phyloP scores from a whole-genome alignment of 352 stramenopile genomes.

The Pythium aquatile region DNA sequence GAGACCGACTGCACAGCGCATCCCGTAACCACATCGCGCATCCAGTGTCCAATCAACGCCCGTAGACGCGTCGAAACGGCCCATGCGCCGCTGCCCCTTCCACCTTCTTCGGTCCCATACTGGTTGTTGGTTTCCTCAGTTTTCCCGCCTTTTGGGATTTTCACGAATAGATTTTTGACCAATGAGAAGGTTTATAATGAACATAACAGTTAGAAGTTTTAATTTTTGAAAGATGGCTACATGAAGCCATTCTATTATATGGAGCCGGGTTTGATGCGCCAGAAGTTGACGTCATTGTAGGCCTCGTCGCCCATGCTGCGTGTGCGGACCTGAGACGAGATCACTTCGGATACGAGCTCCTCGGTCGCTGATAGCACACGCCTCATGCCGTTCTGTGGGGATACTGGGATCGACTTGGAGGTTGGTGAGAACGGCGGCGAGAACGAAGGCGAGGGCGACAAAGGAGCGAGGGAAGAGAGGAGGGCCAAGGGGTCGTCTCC shows the following conservation, averaged over 20 bases:
- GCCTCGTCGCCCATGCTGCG: constrained; percentile 70
- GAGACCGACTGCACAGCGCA: too few relatives aligned
- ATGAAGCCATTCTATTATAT: constrained; percentile 15
- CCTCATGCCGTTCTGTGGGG: constrained; percentile 11
- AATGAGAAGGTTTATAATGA: too few relatives aligned
- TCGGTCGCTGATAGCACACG: constrained; percentile 28
- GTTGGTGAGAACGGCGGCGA: constrained; percentile 17
- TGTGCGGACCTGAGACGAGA: constrained; percentile 47
- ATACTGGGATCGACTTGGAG: constrained; percentile 17
- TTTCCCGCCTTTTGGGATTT: too few relatives aligned
- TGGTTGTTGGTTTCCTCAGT: too few relatives aligned
- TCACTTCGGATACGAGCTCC: constrained; percentile 48
- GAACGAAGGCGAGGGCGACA: constrained; percentile 9
- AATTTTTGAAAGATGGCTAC: too few relatives aligned
- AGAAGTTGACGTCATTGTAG: constrained; percentile 89
- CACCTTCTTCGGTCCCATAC: too few relatives aligned
- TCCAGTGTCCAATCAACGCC: too few relatives aligned
- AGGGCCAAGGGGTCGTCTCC: neutral
- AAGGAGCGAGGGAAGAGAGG: neutral
- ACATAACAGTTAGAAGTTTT: too few relatives aligned
- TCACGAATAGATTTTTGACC: too few relatives aligned
- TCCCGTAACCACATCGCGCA: too few relatives aligned
- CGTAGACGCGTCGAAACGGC: too few relatives aligned
- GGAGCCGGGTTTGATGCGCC: constrained; percentile 59
- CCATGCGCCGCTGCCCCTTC: too few relatives aligned